phyloP scores from a whole-genome alignment of 129 eudicot species.

The Silybum marianum region DNA sequence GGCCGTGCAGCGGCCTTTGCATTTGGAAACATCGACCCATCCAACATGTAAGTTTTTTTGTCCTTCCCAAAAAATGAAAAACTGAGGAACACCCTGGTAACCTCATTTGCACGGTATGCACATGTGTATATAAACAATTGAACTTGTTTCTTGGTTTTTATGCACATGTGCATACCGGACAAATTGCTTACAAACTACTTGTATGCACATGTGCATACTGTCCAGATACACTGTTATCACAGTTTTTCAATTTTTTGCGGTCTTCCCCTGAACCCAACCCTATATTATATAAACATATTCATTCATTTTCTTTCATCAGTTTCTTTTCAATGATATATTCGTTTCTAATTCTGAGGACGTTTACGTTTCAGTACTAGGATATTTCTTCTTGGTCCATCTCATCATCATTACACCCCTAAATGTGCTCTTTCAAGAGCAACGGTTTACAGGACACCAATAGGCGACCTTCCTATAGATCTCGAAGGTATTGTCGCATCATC shows the following conservation, averaged over 20 bases:
- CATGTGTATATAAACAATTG: too few species aligned
- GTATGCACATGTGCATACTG: too few species aligned
- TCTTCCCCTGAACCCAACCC: too few species aligned
- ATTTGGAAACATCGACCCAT: conserved; percentile 88
- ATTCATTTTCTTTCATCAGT: background rate
- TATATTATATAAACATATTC: background rate
- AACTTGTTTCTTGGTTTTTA: too few species aligned
- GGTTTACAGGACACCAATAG: conserved; percentile 82
- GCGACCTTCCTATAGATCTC: conserved; percentile 85
- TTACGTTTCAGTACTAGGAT: conserved; percentile 61
- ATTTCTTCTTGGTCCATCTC: conserved; percentile 97
- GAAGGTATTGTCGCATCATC: conserved; percentile 57
- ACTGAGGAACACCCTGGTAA: too few species aligned
- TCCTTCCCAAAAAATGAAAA: background rate
- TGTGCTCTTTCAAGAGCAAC: conserved; percentile 91
- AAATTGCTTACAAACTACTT: too few species aligned
- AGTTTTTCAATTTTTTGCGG: too few species aligned
- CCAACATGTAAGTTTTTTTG: conserved; percentile 66
- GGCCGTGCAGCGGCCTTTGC: conserved; percentile 99
- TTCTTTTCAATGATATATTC: background rate
- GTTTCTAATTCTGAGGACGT: conserved; percentile 16
- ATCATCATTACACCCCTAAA: conserved; percentile 90
- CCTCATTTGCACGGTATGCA: too few species aligned
- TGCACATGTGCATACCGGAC: too few species aligned
- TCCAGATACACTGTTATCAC: too few species aligned